These are phyloP conservation scores for Starmerella vitae DNA, from an alignment of 805 yeast species.

Conservation along the genomic window DNA sequence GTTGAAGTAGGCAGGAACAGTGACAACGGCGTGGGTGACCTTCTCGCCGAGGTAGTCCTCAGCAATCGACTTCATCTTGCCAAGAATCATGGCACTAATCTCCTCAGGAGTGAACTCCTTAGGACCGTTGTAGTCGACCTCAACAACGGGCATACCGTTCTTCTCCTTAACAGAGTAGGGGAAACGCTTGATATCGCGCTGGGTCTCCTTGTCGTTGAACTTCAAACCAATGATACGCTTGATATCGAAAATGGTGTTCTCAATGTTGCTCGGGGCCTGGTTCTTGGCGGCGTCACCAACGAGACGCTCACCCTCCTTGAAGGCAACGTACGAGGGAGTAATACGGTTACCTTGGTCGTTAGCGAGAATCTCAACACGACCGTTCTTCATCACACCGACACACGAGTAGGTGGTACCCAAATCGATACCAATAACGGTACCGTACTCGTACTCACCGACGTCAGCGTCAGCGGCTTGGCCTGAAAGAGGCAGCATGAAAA, in stretches of 20 bases:
- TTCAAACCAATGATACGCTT: constrained; percentile 84
- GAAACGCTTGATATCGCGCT: constrained; percentile 67
- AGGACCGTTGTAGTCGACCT: constrained; percentile 57
- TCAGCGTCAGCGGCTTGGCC: constrained; percentile 22
- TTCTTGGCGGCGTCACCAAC: constrained; percentile 96
- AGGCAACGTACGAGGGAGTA: constrained; percentile 89
- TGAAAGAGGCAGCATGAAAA: constrained; percentile 28
- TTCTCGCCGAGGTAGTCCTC: constrained; percentile 76
- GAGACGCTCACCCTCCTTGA: constrained; percentile 80
- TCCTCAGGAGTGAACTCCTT: constrained; percentile 84
- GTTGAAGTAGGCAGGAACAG: constrained; percentile 87
- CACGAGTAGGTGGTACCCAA: constrained; percentile 96
- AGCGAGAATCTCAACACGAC: constrained; percentile 83
- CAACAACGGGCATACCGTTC: constrained; percentile 69
- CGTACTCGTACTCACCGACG: constrained; percentile 29
- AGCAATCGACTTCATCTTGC: constrained; percentile 85
- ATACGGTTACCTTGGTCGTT: constrained; percentile 97
- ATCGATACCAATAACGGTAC: constrained; percentile 77
- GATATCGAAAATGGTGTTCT: constrained; percentile 78
- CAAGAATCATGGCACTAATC: constrained; percentile 79
- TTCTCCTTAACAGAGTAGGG: constrained; percentile 61
- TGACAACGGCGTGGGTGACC: constrained; percentile 82
- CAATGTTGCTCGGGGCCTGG: constrained; percentile 82
- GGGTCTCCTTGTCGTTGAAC: constrained; percentile 62
- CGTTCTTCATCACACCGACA: constrained; percentile 78